Percentiles rank a stretch among this genome's conserved stretches.
phyloP scores from a whole-genome alignment of 2,329 filamentous ascomycete species.

The Botrytis deweyae region DNA sequence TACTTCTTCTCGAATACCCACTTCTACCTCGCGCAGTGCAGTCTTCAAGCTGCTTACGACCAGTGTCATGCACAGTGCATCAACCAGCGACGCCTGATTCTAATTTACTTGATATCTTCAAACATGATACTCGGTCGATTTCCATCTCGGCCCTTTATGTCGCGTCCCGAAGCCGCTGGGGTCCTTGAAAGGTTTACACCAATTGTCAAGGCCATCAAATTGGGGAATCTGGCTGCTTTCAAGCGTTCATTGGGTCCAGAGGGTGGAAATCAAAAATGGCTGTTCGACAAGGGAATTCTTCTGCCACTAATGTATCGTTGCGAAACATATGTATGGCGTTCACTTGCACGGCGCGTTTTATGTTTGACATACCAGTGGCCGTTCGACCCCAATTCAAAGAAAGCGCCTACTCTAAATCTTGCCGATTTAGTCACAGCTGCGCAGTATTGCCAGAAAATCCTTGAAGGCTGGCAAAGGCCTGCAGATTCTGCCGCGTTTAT shows the following conservation, averaged over 20 bases:
- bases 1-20: conserved; percentile 85
- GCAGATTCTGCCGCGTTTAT: conserved; percentile 34
- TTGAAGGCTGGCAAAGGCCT: conserved; percentile 54
- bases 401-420: conserved; percentile 74
- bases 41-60: conserved; percentile 75
- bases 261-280: conserved; percentile 63
- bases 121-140: conserved; percentile 86
- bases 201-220: conserved; percentile 68
- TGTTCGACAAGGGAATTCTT: conserved; percentile 72
- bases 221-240: conserved; percentile 73
- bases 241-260: conserved; percentile 62
- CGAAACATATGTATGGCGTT: conserved; percentile 81
- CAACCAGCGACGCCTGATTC: conserved; percentile 73
- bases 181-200: conserved; percentile 68
- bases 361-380: conserved; percentile 74
- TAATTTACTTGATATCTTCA: conserved; percentile 78
- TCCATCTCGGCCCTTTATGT: conserved; percentile 65
- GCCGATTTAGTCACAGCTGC: conserved; percentile 65
- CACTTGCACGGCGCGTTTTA: conserved; percentile 75
- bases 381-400: conserved; percentile 53
- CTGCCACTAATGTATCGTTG: conserved; percentile 74
- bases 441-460: conserved; percentile 60
- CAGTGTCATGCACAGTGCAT: conserved; percentile 73
- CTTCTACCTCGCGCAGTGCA: conserved; percentile 73
- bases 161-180: conserved; percentile 66